Evolutionary conservation across 2,329 filamentous ascomycete species (phyloP), one percentile per base, ranked within the genome.

Genomic region (Fusarium secorum): DNA sequence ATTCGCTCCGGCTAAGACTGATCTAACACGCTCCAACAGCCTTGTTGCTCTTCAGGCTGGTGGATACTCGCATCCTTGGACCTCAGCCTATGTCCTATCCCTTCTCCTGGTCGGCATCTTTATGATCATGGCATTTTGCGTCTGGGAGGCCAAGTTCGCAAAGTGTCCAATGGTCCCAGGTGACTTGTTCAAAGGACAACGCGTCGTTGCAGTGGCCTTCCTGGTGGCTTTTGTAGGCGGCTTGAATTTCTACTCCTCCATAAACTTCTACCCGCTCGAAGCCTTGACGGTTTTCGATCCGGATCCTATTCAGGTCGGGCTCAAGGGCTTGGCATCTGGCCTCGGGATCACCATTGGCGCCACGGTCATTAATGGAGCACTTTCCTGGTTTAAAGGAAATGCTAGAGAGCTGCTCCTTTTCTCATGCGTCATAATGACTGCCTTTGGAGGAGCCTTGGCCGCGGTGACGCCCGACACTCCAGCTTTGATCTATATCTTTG

Each of bases 1-100:
- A 20, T 14, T 10, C 5, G 0, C 11, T 45, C 28, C 4, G 5
- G 5, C 42, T 14, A 10, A 45, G 3, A n/a, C 4, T 45, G 5
- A 3, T 28, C 24, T 45, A 45, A 45, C 9, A 7, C 5, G 3
- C 3, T 28, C 3, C 5, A n/a, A 15, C 3, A 45, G 42, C 13
- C 24, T 45, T 3, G 24, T 45, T 28, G 42, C 42, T 11, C 24
- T 45, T 8, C 42, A 45, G 5, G 42, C 42, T 11, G 42, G 42
- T 11, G 42, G 42, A n/a, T 45, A 45, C 11, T 45, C 42, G 3
- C 24, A 45, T 15, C 42, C 42, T 4, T 45, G 42, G 42, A 3
- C 24, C 8, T 45, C 42, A 3, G 42, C 42, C 24, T 45, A 45
- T 5, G 42, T 45, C 4, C 42, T 28, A 7, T 28, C 13, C 42